A percentile compares a stretch with the other conserved stretches of the same genome.
These are phyloP conservation scores for Globisporangium perplexum DNA, from an alignment of 352 stramenopile genomes.

Conservation along the genomic window DNA sequence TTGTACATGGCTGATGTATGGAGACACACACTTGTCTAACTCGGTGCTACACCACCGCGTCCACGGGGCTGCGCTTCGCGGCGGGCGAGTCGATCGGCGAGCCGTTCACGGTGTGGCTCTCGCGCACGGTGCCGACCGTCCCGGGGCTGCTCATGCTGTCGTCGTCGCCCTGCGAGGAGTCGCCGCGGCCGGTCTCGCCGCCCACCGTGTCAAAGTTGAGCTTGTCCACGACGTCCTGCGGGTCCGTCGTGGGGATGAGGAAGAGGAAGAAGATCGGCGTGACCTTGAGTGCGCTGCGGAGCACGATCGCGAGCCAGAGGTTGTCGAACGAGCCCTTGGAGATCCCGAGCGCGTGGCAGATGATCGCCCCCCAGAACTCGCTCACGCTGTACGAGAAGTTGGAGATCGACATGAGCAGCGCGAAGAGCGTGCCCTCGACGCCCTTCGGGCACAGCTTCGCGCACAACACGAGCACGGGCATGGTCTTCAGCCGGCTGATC, in stretches of 20 bases:
- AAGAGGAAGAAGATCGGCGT: slow-evolving; percentile 89
- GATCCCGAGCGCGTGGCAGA: slow-evolving; percentile 89
- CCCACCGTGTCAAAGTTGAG: slow-evolving; percentile 41
- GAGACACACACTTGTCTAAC: neutral
- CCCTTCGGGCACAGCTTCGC: slow-evolving; percentile 93
- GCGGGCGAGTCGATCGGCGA: slow-evolving; percentile 14
- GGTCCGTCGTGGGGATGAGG: slow-evolving; percentile 69
- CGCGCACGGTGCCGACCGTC: slow-evolving; percentile 29
- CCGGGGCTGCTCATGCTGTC: slow-evolving; percentile 16
- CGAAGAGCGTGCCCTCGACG: slow-evolving; percentile 96
- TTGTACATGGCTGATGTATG: neutral
- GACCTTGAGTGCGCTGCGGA: slow-evolving; percentile 90
- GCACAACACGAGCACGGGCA: slow-evolving; percentile 94
- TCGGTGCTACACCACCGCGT: slow-evolving; percentile 8
- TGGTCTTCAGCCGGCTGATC: slow-evolving; percentile 77
- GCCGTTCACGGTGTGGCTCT: slow-evolving; percentile 37
- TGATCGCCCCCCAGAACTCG: slow-evolving; percentile 88
- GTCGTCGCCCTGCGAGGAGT: slow-evolving; percentile 18
- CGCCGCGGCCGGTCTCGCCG: slow-evolving; percentile 8
- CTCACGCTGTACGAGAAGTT: slow-evolving; percentile 93
- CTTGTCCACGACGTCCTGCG: slow-evolving; percentile 69
- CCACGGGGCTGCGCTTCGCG: slow-evolving; percentile 4
- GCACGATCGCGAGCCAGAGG: slow-evolving; percentile 85
- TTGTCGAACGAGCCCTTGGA: slow-evolving; percentile 90
- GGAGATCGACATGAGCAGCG: slow-evolving; percentile 96